Conservation (phyloP, 2,329 filamentous ascomycete species). For the Fusarium bulbicola region DNA sequence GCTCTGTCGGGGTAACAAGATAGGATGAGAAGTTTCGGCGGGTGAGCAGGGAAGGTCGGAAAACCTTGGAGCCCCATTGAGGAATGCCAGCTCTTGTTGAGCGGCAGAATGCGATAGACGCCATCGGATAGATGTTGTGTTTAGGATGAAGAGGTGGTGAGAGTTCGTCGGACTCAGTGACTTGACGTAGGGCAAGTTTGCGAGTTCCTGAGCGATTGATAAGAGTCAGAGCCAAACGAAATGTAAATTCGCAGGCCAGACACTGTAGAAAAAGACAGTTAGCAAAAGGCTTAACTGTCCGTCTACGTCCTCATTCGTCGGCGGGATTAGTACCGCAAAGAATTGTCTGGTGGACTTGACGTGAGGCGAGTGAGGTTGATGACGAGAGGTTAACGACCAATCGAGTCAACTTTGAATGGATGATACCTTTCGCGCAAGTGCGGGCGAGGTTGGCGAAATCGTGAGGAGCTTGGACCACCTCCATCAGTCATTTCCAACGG, state of each 20-base stretch:
- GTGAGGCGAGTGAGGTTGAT: conserved; percentile 32
- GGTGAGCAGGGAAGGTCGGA: conserved; percentile 43
- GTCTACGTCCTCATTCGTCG: conserved; percentile 38
- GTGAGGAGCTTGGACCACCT: conserved; percentile 42
- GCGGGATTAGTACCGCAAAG: conserved; percentile 12
- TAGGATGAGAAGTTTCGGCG: conserved; percentile 74
- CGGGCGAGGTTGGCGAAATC: conserved; percentile 42
- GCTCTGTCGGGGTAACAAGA: conserved; percentile 84
- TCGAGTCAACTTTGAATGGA: conserved; percentile 33
- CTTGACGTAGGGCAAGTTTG: conserved; percentile 33
- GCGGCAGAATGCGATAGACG: conserved; percentile 54
- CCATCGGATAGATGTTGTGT: conserved; percentile 49
- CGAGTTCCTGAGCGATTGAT: conserved; percentile 34
- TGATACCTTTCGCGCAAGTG: conserved; percentile 33
- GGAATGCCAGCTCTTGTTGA: conserved; percentile 53
- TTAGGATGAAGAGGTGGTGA: conserved; percentile 8
- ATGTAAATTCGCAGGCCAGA: conserved; percentile 3
- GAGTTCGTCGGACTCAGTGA: conserved; percentile 16
- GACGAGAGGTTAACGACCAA: conserved; percentile 35
- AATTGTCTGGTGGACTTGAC: conserved; percentile 6
- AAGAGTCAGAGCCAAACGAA: conserved; percentile 23
- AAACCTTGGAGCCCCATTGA: conserved; percentile 47
- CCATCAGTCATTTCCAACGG: conserved; percentile 22
- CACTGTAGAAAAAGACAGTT: conserved; percentile 17
- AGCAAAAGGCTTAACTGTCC: conserved; percentile 37